A percentile compares a stretch with the other conserved stretches of the same genome.
Evolutionary conservation across 1,139 yeast species (phyloP).

Genomic region (Saccharomyces hybrid): DNA sequence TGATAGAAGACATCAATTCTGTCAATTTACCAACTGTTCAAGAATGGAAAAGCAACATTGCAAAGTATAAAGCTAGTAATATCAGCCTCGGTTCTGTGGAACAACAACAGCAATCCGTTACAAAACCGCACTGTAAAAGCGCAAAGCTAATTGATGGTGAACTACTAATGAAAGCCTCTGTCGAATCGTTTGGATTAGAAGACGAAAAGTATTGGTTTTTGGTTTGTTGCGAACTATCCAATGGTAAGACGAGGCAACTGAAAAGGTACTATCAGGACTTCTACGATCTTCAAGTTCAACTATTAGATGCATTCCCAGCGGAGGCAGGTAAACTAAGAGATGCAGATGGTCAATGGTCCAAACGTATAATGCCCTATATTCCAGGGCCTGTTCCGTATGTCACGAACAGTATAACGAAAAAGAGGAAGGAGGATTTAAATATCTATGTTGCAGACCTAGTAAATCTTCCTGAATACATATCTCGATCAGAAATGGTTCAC

Average conservation of each 20-base stretch:
- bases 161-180: constrained; percentile 53
- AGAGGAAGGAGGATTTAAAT: constrained; percentile 79
- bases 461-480: constrained; percentile 68
- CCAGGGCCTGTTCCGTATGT: constrained; percentile 96
- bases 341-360: constrained; percentile 42
- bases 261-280: constrained; percentile 94
- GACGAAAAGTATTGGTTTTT: constrained; percentile 89
- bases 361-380: constrained; percentile 80
- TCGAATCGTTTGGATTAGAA: constrained; percentile 73
- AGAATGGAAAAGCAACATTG: constrained; percentile 89
- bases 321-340: constrained; percentile 77
- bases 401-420: constrained; percentile 81
- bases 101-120: background rate
- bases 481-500: constrained; percentile 62
- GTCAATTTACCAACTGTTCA: constrained; percentile 85
- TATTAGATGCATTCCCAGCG: constrained; percentile 77
- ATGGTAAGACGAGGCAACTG: constrained; percentile 61
- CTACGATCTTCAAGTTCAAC: constrained; percentile 82
- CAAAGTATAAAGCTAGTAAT: constrained; percentile 84
- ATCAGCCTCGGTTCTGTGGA: constrained; percentile 52
- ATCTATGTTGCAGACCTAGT: constrained; percentile 71
- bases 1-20: constrained; percentile 48
- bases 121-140: constrained; percentile 8
- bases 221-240: constrained; percentile 59
- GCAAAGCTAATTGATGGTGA: constrained; percentile 14